Evolutionary conservation across 2,329 filamentous ascomycete genomes (phyloP), one percentile per base, ranked within the genome.

Genomic region (Penicillium vulpinum): DNA sequence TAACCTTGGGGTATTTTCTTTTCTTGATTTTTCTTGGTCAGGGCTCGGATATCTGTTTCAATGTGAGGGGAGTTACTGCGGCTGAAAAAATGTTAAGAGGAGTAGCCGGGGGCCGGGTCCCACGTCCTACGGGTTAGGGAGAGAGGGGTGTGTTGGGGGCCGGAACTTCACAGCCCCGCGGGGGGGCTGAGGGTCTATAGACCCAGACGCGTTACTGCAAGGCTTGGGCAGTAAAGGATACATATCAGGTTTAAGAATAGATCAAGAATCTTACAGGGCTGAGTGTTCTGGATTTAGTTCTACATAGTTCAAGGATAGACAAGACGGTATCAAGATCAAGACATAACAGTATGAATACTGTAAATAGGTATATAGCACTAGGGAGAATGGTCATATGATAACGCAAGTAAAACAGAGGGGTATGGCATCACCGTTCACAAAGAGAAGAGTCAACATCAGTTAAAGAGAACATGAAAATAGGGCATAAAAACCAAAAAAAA

Each of bases 361-460:
- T 56, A 39, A 46, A 52, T 52, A 52, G 35, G 48, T 36, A 56
- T 56, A 45, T 46, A 56, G 40, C 35, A 56, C 40, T 40, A 46
- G 13, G 41, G 22, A 38, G 18, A 46, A 29, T 53, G 33, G 35
- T 56, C 47, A 39, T 51, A 55, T 55, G 38, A 38, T 35, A 51
- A 39, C 22, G 56, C 41, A 49, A 52, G 35, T 41, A 55, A 38
- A 43, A 50, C 45, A 43, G 26, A 58, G 57, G 54, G 56, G 46
- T 58, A 55, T 59, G 52, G 52, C 51, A 38, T 41, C 45, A 55
- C 40, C 38, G 41, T 50, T 43, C 46, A 51, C 33, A 45, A 33
- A 51, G 46, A 29, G 49, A 55, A 35, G 31, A 38, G 26, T 43
- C 41, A 26, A 57, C 33, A 57, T 47, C 24, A 56, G 29, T 15